Evolutionary conservation across 768 basidiomycete genomes (phyloP).

Genomic region (Mrakia hoshinonis): DNA sequence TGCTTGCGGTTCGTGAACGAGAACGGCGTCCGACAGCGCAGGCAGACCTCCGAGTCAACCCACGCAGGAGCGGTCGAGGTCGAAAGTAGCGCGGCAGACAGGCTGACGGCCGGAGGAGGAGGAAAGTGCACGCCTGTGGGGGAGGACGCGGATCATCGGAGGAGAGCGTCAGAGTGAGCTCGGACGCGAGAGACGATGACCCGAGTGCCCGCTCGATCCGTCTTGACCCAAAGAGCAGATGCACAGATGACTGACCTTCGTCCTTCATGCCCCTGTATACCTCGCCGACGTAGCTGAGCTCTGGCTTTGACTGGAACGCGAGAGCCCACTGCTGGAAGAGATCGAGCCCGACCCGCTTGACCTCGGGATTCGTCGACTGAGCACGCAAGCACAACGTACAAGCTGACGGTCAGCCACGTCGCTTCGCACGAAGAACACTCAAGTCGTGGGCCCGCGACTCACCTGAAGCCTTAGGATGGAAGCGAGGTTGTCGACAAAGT

Average conservation of each 20-base stretch:
- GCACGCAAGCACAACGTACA: neutral
- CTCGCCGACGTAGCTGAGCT: slow-evolving; percentile 64
- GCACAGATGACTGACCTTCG: slow-evolving; percentile 66
- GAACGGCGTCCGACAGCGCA: slow-evolving; percentile 83
- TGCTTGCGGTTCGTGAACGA: slow-evolving; percentile 95
- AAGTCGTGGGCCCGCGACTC: slow-evolving; percentile 23
- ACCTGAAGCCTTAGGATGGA: slow-evolving; percentile 71
- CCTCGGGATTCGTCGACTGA: slow-evolving; percentile 61
- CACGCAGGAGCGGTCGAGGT: slow-evolving; percentile 68
- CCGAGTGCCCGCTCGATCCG: neutral
- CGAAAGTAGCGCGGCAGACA: slow-evolving; percentile 47
- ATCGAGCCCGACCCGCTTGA: slow-evolving; percentile 67
- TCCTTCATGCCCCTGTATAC: slow-evolving; percentile 63
- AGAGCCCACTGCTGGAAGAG: slow-evolving; percentile 89
- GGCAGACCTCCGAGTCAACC: slow-evolving; percentile 91
- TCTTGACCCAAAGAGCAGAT: neutral
- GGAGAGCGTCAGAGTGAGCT: neutral
- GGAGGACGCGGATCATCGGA: neutral
- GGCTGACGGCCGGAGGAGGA: slow-evolving; percentile 73
- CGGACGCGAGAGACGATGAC: neutral
- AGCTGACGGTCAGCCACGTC: neutral
- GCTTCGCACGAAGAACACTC: neutral
- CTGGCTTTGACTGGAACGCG: slow-evolving; percentile 72
- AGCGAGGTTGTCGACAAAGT: slow-evolving; percentile 88
- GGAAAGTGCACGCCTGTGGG: slow-evolving; percentile 25